These are phyloP conservation scores for Penicillium sumatraense DNA, from an alignment of 2,329 filamentous ascomycete genomes.

Conservation along the genomic window DNA sequence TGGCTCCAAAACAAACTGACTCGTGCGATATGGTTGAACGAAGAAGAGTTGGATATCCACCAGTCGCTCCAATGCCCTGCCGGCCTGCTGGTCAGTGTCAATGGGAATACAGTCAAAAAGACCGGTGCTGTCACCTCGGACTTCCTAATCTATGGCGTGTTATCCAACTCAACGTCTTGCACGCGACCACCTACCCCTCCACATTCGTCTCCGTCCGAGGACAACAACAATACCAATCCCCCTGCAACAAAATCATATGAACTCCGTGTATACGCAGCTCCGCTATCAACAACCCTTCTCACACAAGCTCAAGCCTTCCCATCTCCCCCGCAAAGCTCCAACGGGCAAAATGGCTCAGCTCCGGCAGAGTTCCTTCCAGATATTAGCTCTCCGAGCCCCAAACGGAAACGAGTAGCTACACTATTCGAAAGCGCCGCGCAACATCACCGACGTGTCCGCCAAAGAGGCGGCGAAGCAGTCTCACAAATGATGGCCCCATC, in stretches of 20 bases:
- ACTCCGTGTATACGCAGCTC: constrained; percentile 43
- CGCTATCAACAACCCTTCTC: constrained; percentile 40
- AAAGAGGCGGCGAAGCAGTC: constrained; percentile 46
- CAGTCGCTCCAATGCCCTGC: constrained; percentile 43
- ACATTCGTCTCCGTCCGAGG: constrained; percentile 35
- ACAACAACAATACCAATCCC: constrained; percentile 13
- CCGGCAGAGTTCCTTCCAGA: constrained; percentile 44
- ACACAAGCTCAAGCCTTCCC: constrained; percentile 39
- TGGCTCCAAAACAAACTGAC: constrained; percentile 46
- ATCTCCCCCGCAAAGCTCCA: constrained; percentile 34
- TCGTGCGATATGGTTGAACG: constrained; percentile 38
- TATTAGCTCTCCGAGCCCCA: constrained; percentile 45
- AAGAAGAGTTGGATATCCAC: constrained; percentile 34
- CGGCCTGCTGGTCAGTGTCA: constrained; percentile 41
- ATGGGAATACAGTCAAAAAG: constrained; percentile 23
- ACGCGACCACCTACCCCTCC: constrained; percentile 42
- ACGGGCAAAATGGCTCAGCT: constrained; percentile 16
- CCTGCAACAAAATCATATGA: constrained; percentile 27
- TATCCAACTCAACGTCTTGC: constrained; percentile 35
- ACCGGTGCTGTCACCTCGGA: constrained; percentile 35
- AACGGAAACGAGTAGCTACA: constrained; percentile 48
- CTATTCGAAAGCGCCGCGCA: constrained; percentile 48
- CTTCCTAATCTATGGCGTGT: constrained; percentile 44
- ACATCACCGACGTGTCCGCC: constrained; percentile 46
- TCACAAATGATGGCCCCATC: constrained; percentile 44